Evolutionary conservation across 2,329 filamentous ascomycete genomes (phyloP).

Genomic region (Fusarium musae): DNA sequence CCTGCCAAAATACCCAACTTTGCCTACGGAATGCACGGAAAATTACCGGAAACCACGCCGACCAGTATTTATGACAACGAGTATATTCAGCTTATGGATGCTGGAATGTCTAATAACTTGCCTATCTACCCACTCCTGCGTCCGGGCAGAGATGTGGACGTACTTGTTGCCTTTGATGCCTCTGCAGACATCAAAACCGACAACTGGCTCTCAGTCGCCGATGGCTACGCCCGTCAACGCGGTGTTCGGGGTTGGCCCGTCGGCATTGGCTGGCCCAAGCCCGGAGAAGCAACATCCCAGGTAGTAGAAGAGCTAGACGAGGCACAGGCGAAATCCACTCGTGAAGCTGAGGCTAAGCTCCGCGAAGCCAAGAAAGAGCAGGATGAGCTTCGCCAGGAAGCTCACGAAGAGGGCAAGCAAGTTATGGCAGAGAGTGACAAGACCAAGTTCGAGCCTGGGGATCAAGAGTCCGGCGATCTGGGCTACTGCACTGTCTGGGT

Average conservation of each 20-base stretch:
- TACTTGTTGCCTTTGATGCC: conserved; percentile 93
- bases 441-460: conserved; percentile 54
- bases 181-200: conserved; percentile 93
- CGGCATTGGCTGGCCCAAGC: conserved; percentile 90
- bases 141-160: conserved; percentile 86
- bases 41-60: conserved; percentile 80
- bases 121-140: conserved; percentile 94
- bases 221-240: conserved; percentile 91
- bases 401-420: conserved; percentile 39
- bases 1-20: conserved; percentile 93
- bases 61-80: conserved; percentile 76
- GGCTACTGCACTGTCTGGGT: conserved; percentile 97
- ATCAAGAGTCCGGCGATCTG: conserved; percentile 68
- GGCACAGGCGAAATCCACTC: conserved; percentile 69
- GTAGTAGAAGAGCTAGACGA: conserved; percentile 72
- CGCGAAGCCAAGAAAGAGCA: conserved; percentile 66
- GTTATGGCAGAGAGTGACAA: conserved; percentile 45
- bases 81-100: conserved; percentile 91
- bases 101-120: conserved; percentile 98
- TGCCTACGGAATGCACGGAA: conserved; percentile 80
- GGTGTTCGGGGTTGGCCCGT: conserved; percentile 95
- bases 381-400: conserved; percentile 43
- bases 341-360: conserved; percentile 73
- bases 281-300: conserved; percentile 66
- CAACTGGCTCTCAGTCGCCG: conserved; percentile 95